Percentiles rank a stretch among this genome's conserved stretches.
Conservation (phyloP, 768 basidiomycete genomes). For the Trametes elegans region DNA sequence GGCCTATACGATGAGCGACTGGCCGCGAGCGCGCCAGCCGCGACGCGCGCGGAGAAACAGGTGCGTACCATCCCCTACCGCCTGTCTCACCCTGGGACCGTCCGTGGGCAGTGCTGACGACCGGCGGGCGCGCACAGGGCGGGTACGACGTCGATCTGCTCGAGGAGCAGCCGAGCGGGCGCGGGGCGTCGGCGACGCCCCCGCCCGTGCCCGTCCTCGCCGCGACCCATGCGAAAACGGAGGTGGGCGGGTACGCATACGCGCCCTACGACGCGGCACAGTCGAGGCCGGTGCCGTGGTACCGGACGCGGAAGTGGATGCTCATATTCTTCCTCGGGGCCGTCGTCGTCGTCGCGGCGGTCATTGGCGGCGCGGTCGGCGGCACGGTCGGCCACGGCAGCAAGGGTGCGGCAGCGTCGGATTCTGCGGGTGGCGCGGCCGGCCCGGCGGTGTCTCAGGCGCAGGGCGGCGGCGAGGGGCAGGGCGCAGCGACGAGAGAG, state of each 20-base stretch:
- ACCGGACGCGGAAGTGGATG: slow-evolving; percentile 45
- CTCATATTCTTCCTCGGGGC: slow-evolving; percentile 36
- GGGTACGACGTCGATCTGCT: slow-evolving; percentile 53
- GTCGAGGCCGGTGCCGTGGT: slow-evolving; percentile 48
- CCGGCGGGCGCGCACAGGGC: slow-evolving; percentile 35
- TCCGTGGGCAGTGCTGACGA: not conserved
- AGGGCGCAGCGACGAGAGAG: not conserved
- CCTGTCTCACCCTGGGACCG: not conserved
- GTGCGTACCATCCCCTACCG: slow-evolving; percentile 15
- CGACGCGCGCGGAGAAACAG: slow-evolving; percentile 32
- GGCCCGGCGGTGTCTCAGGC: not conserved
- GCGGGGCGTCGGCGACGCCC: slow-evolving; percentile 20
- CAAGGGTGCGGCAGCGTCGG: not conserved
- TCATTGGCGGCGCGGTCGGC: slow-evolving; percentile 60
- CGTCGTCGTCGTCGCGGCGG: slow-evolving; percentile 46
- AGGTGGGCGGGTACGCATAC: slow-evolving; percentile 19
- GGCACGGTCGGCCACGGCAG: slow-evolving; percentile 38
- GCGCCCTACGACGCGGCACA: not conserved
- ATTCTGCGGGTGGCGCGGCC: not conserved
- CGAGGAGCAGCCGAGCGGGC: slow-evolving; percentile 21
- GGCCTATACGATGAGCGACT: slow-evolving; percentile 30
- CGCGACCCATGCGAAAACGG: slow-evolving; percentile 26
- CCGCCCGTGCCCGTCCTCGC: slow-evolving; percentile 15
- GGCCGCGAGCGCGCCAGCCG: slow-evolving; percentile 29
- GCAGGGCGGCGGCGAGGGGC: not conserved